These are phyloP conservation scores for Chytriomyces sp. DNA, from an alignment of 192 early-diverging fungal species.

Conservation along the genomic window DNA sequence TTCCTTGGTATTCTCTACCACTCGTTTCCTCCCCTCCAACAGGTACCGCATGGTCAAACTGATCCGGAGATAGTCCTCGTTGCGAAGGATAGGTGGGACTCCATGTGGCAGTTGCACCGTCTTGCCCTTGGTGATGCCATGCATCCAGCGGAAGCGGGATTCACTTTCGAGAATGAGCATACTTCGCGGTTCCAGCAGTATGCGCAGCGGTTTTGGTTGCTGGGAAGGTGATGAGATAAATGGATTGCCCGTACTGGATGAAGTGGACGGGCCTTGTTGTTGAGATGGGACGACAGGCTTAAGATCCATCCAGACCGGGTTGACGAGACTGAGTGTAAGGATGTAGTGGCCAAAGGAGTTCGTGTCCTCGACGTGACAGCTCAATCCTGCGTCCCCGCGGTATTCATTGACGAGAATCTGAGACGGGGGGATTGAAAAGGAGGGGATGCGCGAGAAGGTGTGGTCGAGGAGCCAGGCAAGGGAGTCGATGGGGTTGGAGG, in stretches of 20 bases:
- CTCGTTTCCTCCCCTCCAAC: constrained; percentile 25
- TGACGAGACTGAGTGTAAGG: constrained; percentile 29
- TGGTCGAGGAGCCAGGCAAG: constrained; percentile 13
- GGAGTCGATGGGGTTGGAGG: neutral
- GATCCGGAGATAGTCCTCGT: constrained; percentile 21
- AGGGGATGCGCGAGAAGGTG: neutral
- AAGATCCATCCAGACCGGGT: constrained; percentile 40
- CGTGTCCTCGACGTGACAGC: constrained; percentile 36
- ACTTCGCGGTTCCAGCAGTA: constrained; percentile 33
- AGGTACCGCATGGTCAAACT: constrained; percentile 34
- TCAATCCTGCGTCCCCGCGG: constrained; percentile 22
- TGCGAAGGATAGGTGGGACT: neutral
- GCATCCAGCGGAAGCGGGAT: constrained; percentile 28
- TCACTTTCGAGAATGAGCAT: constrained; percentile 29
- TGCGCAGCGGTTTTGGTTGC: neutral
- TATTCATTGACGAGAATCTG: constrained; percentile 46
- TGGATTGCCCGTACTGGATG: neutral
- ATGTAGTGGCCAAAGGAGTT: constrained; percentile 39
- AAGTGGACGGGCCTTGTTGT: too few relatives aligned
- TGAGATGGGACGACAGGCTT: constrained; percentile 19
- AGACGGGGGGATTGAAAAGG: neutral
- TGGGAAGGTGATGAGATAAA: neutral
- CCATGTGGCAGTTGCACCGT: constrained; percentile 30
- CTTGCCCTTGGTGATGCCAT: constrained; percentile 37
- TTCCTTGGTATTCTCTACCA: constrained; percentile 1